Evolutionary conservation across 306 rosid species (phyloP).

Genomic region (Cercis canadensis): DNA sequence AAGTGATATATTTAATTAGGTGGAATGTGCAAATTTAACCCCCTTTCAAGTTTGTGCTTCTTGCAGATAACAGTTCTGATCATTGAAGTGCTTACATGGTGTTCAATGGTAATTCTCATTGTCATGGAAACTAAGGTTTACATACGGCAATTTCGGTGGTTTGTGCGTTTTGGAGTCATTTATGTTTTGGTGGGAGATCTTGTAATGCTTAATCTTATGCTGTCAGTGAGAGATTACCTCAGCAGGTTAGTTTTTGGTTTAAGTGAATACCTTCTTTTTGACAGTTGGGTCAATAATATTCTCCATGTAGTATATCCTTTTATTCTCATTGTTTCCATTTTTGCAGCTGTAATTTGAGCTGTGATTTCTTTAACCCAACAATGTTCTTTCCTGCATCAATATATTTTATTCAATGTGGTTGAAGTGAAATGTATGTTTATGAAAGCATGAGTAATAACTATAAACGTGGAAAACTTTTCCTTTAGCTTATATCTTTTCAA

Average conservation of each 20-base stretch:
- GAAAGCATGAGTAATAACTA: not conserved
- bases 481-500: constrained; percentile 1
- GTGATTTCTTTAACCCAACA: not conserved
- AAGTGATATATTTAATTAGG: not conserved
- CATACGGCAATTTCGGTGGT: constrained; percentile 78
- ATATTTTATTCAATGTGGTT: constrained; percentile 13
- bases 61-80: constrained; percentile 55
- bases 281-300: constrained; percentile 5
- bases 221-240: constrained; percentile 60
- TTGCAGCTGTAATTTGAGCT: not conserved
- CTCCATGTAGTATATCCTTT: too few relatives aligned
- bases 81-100: constrained; percentile 73
- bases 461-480: not conserved
- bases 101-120: constrained; percentile 61
- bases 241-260: constrained; percentile 57
- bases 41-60: constrained; percentile 5
- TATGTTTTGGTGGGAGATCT: constrained; percentile 79
- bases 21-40: constrained; percentile 14
- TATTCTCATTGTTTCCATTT: constrained; percentile 8
- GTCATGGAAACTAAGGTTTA: constrained; percentile 71
- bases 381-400: not conserved
- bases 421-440: not conserved
- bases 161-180: constrained; percentile 73
- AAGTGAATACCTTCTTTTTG: constrained; percentile 13
- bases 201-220: constrained; percentile 68